These are phyloP conservation scores for Clausena lansium DNA, from an alignment of 345 rosid genomes.

Conservation along the genomic window DNA sequence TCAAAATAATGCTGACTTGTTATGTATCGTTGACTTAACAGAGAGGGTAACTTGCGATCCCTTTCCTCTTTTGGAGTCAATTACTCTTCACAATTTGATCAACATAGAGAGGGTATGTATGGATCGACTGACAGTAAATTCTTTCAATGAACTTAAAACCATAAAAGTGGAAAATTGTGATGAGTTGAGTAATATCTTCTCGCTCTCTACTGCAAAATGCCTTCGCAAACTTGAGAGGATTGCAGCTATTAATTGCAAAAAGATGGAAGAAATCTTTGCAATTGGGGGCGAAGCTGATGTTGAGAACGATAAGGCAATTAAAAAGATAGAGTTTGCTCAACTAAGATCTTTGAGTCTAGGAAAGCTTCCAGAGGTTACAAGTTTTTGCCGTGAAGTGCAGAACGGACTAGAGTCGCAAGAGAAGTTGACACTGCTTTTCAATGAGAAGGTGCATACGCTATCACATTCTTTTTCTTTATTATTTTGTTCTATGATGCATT, in stretches of 20 bases:
- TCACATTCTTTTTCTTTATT: not conserved
- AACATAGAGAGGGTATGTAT: too few relatives aligned
- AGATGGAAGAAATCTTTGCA: too few relatives aligned
- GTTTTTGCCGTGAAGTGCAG: not conserved
- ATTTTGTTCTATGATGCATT: not conserved
- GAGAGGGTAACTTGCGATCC: not conserved
- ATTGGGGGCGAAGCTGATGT: too few relatives aligned
- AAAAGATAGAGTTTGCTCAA: not conserved
- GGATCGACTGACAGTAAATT: too few relatives aligned
- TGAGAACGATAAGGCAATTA: not conserved
- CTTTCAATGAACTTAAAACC: too few relatives aligned
- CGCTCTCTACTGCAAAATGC: constrained; percentile 2
- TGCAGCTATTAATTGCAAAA: too few relatives aligned
- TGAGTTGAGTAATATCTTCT: constrained; percentile 8
- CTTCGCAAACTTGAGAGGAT: not conserved
- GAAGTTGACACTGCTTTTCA: not conserved
- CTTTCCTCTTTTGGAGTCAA: constrained; percentile 16
- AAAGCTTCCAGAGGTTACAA: not conserved
- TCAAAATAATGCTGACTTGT: too few relatives aligned
- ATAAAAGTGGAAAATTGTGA: not conserved
- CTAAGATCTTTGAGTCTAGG: not conserved
- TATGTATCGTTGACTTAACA: not conserved
- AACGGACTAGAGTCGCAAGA: not conserved
- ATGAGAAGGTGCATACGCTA: not conserved
- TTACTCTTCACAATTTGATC: not conserved